Evolutionary conservation across 441 rosid species (phyloP).

Genomic region (Corymbia citriodora): DNA sequence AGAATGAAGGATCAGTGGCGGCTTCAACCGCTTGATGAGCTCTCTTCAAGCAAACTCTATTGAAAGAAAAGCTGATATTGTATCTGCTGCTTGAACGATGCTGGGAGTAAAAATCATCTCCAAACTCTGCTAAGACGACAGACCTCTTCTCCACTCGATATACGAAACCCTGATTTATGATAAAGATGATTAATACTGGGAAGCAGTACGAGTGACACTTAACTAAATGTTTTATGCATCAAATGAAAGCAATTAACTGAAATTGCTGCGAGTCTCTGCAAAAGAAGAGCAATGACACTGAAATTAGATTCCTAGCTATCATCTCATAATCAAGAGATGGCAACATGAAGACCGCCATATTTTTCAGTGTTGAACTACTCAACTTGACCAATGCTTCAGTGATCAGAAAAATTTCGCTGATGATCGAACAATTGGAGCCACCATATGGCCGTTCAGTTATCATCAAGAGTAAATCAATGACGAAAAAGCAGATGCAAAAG

Average conservation of each 20-base stretch:
- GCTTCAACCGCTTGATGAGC: background rate
- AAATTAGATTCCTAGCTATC: background rate
- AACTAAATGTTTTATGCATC: background rate
- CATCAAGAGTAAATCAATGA: background rate
- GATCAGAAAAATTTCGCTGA: background rate
- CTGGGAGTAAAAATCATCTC: constrained; percentile 5
- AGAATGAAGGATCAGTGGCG: background rate
- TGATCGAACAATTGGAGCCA: background rate
- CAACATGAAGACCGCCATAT: background rate
- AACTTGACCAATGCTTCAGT: background rate
- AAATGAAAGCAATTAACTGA: background rate
- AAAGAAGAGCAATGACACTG: background rate
- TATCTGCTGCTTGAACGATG: constrained; percentile 19
- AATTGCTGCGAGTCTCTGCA: background rate
- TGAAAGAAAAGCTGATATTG: constrained; percentile 36
- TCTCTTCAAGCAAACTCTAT: constrained; percentile 30
- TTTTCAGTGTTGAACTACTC: background rate
- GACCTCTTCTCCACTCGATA: background rate
- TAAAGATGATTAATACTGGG: background rate
- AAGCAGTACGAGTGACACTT: background rate
- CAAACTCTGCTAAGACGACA: background rate
- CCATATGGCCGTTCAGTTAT: background rate
- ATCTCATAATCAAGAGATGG: background rate
- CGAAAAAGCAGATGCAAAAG: background rate
- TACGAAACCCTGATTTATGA: background rate